Base-by-base conservation (phyloP, 2,329 filamentous ascomycete species). In the Ceratocystis variospora region DNA sequence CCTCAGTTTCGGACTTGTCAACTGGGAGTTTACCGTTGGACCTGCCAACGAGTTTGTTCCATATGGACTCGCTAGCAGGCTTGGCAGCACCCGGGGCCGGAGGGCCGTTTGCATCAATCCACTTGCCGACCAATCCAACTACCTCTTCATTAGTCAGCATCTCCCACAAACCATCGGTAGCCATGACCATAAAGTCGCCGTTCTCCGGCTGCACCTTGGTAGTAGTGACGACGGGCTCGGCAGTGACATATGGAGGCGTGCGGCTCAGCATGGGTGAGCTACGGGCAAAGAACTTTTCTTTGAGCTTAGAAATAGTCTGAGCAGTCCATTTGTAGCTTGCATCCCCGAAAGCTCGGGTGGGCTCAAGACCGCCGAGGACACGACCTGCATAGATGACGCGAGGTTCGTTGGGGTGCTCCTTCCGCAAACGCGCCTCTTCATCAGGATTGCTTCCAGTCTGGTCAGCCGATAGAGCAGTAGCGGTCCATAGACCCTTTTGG, bases 141-240 rank as follows among this genome's bases (percentile, higher is more conserved):
- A 96, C 94, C 78, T 99, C 94, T 74, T 99, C 94, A 72, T 97
- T 99, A 61, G 90, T 96, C 69, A 99, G 81, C 94, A 97, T 97
- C 77, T 99, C 94, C 94, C 94, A 99, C 0, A 99, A 81, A 3
- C 94, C 94, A 73, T 99, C 94, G 0, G 94, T 96, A 25, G 94
- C 94, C 80, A 99, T 87, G 69, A 99, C 93, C 12, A 99, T 81
- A 72, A 99, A 99, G 74, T 99, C 94, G 59, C 93, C 92, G 69
- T 89, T 89, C 65, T 90, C 84, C 0, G 94, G 94, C 71, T 93
- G 82, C 64, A 99, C 87, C 75, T 94, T 88, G 59, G 93, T 97
- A 0, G 91, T 96, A 0, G 93, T 97, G 64, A 99, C 84, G 25
- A 97, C 82, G 2, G 94, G 94, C 76, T 99, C 95, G 1, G 94